Conservation (phyloP, 352 stramenopile species). For the Globisporangium rhizosaccharum region DNA sequence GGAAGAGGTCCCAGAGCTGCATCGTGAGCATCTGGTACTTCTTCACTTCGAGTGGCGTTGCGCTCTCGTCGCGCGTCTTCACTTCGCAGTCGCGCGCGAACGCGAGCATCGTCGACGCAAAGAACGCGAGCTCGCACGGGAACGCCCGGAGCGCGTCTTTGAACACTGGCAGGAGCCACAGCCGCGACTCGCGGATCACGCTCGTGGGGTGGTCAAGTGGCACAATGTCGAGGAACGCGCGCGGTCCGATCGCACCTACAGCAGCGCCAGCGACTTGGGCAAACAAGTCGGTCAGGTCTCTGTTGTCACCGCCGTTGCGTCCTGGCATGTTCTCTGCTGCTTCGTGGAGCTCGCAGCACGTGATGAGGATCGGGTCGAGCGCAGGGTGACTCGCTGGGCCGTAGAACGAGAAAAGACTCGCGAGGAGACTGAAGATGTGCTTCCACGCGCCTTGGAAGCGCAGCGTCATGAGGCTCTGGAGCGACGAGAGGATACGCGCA, state of each 20-base stretch:
- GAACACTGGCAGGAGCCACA: constrained; percentile 81
- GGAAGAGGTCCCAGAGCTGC: constrained; percentile 81
- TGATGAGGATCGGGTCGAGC: constrained; percentile 64
- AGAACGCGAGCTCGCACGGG: constrained; percentile 69
- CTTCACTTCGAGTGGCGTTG: constrained; percentile 63
- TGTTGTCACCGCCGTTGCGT: constrained; percentile 26
- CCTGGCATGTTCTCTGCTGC: constrained; percentile 65
- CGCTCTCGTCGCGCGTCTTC: constrained; percentile 55
- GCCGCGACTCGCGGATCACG: constrained; percentile 66
- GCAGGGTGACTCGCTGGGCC: constrained; percentile 43
- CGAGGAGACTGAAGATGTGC: constrained; percentile 71
- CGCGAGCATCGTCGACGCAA: constrained; percentile 55
- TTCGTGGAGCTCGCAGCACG: constrained; percentile 75
- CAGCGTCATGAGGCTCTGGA: constrained; percentile 78
- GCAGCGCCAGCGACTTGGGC: constrained; percentile 55
- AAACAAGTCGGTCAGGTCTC: constrained; percentile 52
- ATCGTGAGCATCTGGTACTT: constrained; percentile 74
- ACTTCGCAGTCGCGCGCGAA: constrained; percentile 71
- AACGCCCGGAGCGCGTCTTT: constrained; percentile 52
- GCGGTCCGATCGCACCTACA: constrained; percentile 57
- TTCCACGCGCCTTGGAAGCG: constrained; percentile 79
- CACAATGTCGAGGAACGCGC: constrained; percentile 66
- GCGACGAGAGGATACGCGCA: constrained; percentile 59
- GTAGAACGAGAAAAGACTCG: constrained; percentile 72
- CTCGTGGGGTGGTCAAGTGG: constrained; percentile 65